Evolutionary conservation across 2,329 filamentous ascomycete genomes (phyloP), one percentile per base, ranked within the genome.

Genomic region (Metarhizium album): DNA sequence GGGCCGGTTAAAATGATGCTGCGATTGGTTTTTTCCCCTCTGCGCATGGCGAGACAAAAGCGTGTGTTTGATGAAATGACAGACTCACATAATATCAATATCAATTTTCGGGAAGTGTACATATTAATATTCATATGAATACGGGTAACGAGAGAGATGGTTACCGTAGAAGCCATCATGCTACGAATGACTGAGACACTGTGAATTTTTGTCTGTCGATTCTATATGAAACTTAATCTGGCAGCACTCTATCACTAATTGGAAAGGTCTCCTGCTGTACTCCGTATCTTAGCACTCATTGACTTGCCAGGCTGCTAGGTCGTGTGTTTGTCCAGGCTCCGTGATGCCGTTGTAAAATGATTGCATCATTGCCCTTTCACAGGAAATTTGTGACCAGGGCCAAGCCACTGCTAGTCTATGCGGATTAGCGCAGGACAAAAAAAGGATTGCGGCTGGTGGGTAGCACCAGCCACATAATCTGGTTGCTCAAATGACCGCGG

Each of bases 1-100:
- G 42, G 43, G 40, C 33, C 42, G 23, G 11, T n/a, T 18, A 43
- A 33, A n/a, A 22, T 24, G 24, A 20, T 40, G 20, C 35, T 6
- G 14, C 33, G 24, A 40, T 40, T 23, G 37, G 20, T 23, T 40
- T 42, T 46, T 42, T 20, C 16, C 14, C 14, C 20, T 42, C 46
- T 38, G n/a, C 33, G 18, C n/a, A 14, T 43, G 47, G 47, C 37
- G 47, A 48, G 31, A 38, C 29, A 33, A 35, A 47, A 46, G 46
- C 46, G 47, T 52, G 29, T 37, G 29, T 37, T 38, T 49, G 20
- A 45, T 48, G 46, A 27, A 16, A 20, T 18, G 24, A 23, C 31
- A 20, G 18, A 8, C 27, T 24, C n/a, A 29, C 20, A 14, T 9
- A n/a, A n/a, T n/a, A n/a, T n/a, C n/a, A n/a, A n/a, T 14, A n/a